Evolutionary conservation across 2,329 filamentous ascomycete species (phyloP), one percentile per base, ranked within the genome.

Genomic region (Colletotrichum siamense): DNA sequence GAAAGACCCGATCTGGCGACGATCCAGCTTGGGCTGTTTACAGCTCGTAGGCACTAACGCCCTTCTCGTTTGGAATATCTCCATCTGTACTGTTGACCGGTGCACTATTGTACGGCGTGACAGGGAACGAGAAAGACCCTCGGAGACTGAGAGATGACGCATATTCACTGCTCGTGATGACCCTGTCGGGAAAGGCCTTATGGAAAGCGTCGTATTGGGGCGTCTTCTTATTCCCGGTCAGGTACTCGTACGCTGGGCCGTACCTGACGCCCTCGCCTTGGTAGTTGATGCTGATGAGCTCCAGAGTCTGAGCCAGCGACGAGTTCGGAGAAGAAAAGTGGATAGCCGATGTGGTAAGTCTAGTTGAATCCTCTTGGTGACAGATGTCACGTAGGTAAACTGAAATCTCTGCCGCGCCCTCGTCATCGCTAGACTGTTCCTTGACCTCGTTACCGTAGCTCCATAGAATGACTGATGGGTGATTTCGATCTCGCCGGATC

Each of bases 1-100:
- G 81, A 77, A 91, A 91, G 0, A 91, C 89, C 77, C 89, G 90
- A 79, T 91, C 90, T 0, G 89, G 86, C 0, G 87, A 88, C 0
- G 88, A 84, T 4, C 87, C 89, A 80, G 85, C 90, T 28, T 79
- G 77, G 1, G 87, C 80, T 1, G 86, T 82, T 78, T 91, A 90
- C 1, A 91, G 83, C 69, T 91, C 89, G 79, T 91, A 91, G 0
- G 87, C 83, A 77, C 86, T 88, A 52, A 91, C 87, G 7, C 84
- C 4, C 83, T 85, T 63, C 87, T 87, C 0, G 81, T 81, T 0
- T 1, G 15, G 57, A 30, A 61, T 61, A 61, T 26, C 26, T 24
- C 57, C 57, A 61, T n/a, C 16, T 30, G 81, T 81, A 15, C 81
- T 79, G 15, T 82, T 85, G 3, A 87, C 84, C 0, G 84, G 81